These are phyloP conservation scores for Coprinopsis marcescibilis DNA, from an alignment of 768 basidiomycete genomes.

Conservation along the genomic window DNA sequence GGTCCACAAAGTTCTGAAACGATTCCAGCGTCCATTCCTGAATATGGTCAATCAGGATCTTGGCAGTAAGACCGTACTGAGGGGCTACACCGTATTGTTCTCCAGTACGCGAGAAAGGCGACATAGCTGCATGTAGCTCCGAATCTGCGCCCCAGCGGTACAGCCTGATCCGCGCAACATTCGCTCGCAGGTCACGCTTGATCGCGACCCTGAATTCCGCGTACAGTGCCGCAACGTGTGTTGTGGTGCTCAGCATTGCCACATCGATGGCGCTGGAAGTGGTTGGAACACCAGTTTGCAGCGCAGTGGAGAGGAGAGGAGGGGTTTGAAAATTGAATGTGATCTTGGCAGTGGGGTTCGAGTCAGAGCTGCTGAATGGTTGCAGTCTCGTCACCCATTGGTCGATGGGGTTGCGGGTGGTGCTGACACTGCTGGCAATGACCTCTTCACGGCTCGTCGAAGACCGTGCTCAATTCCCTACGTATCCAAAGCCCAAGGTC, in stretches of 20 bases:
- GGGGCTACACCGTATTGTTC: not conserved
- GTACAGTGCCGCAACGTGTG: slow-evolving; percentile 36
- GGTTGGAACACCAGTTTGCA: not conserved
- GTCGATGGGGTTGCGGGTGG: slow-evolving; percentile 54
- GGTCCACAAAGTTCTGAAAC: slow-evolving; percentile 1
- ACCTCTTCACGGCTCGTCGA: slow-evolving; percentile 82
- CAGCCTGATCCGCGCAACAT: slow-evolving; percentile 55
- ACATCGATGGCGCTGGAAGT: slow-evolving; percentile 23
- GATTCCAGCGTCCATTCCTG: not conserved
- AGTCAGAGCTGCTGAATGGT: slow-evolving; percentile 13
- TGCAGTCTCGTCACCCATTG: slow-evolving; percentile 56
- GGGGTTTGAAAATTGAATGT: too few species aligned
- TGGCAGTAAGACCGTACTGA: slow-evolving; percentile 1
- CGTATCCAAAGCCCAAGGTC: too few species aligned
- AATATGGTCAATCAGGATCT: slow-evolving; percentile 5
- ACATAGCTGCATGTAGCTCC: not conserved
- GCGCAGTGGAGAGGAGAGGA: slow-evolving; percentile 11
- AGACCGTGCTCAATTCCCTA: slow-evolving; percentile 86
- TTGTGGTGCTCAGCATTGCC: slow-evolving; percentile 32
- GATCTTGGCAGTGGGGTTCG: slow-evolving; percentile 3
- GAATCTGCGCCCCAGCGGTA: slow-evolving; percentile 55
- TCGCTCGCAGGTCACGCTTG: slow-evolving; percentile 48
- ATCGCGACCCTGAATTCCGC: slow-evolving; percentile 48
- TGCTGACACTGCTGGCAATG: slow-evolving; percentile 56
- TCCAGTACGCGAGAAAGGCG: not conserved